Conservation (phyloP, 306 rosid genomes). For the Quercus robur region DNA sequence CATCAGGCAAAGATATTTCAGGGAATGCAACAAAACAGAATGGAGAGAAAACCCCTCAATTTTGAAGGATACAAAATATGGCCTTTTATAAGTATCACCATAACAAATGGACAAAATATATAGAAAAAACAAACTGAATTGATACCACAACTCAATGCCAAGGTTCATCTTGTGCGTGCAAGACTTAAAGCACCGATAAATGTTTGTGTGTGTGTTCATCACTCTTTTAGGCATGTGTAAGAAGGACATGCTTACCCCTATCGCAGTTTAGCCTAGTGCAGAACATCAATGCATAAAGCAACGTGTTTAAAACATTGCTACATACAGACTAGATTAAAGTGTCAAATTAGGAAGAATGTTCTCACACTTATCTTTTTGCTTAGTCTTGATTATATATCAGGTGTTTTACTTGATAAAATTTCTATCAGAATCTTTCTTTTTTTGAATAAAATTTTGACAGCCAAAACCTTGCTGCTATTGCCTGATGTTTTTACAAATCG, state of each 20-base stretch:
- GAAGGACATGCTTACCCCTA: neutral
- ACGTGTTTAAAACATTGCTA: neutral
- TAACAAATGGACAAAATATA: neutral
- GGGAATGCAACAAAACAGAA: too few relatives aligned
- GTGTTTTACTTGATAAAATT: too few relatives aligned
- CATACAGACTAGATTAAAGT: neutral
- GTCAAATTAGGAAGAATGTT: too few relatives aligned
- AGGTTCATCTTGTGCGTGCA: neutral
- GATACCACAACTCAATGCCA: neutral
- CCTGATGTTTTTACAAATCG: too few relatives aligned
- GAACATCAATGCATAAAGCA: neutral
- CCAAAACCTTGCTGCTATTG: too few relatives aligned
- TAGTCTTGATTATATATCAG: too few relatives aligned
- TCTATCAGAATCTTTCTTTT: too few relatives aligned
- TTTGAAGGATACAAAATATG: neutral
- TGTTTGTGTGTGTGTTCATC: neutral
- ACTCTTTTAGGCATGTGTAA: neutral
- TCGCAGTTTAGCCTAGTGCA: neutral
- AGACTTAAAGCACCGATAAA: neutral
- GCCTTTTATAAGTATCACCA: neutral
- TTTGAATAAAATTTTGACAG: too few relatives aligned
- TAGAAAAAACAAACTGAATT: neutral
- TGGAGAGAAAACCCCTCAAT: neutral
- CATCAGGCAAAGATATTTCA: too few relatives aligned
- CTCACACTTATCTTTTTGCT: too few relatives aligned